Percentiles rank a stretch among this genome's conserved stretches.
phyloP scores from a whole-genome alignment of 2,329 filamentous ascomycete genomes.

The Blastomyces gilchristii region DNA sequence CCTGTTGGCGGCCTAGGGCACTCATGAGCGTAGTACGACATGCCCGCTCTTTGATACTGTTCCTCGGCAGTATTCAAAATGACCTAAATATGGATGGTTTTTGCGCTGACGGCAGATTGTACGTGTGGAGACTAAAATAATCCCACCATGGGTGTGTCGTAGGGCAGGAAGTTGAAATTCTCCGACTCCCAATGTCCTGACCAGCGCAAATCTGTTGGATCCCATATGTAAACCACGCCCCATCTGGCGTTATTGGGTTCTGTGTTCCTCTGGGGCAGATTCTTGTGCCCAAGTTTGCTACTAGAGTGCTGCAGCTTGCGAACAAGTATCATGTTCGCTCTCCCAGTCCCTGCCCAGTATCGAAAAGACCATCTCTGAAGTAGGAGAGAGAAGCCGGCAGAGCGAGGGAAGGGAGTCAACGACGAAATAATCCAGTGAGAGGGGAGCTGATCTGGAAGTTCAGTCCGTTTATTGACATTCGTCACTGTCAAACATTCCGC shows the following conservation, averaged over 20 bases:
- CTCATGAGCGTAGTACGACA: no score
- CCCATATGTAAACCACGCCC: conserved; percentile 1
- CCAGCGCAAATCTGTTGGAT: background rate
- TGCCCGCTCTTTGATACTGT: background rate
- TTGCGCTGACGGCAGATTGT: background rate
- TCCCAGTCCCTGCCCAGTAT: background rate
- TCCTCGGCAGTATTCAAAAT: background rate
- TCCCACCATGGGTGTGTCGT: no score
- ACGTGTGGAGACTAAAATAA: background rate
- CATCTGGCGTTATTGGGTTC: background rate
- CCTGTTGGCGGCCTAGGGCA: conserved; percentile 2
- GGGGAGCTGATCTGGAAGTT: background rate
- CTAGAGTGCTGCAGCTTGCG: background rate
- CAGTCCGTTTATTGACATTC: background rate
- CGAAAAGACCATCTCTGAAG: background rate
- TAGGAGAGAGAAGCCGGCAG: background rate
- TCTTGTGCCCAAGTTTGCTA: conserved; percentile 5
- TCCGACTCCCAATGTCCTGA: background rate
- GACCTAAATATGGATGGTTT: background rate
- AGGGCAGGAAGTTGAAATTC: background rate
- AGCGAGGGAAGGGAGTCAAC: background rate
- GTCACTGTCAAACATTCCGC: background rate
- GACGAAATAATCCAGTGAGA: background rate
- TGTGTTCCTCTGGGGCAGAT: conserved; percentile 3
- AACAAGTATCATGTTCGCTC: background rate